Percentiles rank a stretch among this genome's conserved stretches.
Conservation (phyloP, 352 stramenopile species). For the Globisporangium middletonii region DNA sequence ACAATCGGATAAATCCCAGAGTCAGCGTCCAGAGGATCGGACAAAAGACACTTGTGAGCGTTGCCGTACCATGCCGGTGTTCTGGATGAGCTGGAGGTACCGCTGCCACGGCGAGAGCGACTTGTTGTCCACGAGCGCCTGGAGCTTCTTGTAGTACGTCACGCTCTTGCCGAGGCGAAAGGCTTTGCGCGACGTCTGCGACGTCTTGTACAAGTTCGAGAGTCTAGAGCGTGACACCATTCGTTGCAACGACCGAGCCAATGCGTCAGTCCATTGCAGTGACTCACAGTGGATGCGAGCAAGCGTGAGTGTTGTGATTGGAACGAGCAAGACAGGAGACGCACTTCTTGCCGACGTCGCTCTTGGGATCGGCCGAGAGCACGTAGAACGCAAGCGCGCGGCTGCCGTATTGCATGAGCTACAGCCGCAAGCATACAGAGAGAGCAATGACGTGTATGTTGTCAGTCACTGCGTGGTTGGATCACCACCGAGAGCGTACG, state of each 20-base stretch:
- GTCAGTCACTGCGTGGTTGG: neutral
- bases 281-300: neutral
- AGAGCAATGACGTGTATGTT: neutral
- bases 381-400: slow-evolving; percentile 77
- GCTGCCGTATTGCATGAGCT: slow-evolving; percentile 82
- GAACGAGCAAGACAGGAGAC: slow-evolving; percentile 1
- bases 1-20: neutral
- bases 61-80: slow-evolving; percentile 51
- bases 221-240: slow-evolving; percentile 18
- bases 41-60: no score
- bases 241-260: neutral
- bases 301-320: no score
- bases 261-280: neutral
- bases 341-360: slow-evolving; percentile 60
- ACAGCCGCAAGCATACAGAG: neutral
- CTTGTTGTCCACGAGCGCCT: slow-evolving; percentile 52
- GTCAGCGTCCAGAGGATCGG: no score
- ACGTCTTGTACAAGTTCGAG: slow-evolving; percentile 70
- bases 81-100: slow-evolving; percentile 76
- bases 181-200: slow-evolving; percentile 76
- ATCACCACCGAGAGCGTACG: no score
- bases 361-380: slow-evolving; percentile 75
- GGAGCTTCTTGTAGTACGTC: slow-evolving; percentile 78
- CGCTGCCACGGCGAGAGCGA: slow-evolving; percentile 6
- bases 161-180: slow-evolving; percentile 84